A percentile compares a stretch with the other conserved stretches of the same genome.
Conservation (phyloP, 495 filamentous ascomycete species). For the Oidiodendron maius region DNA sequence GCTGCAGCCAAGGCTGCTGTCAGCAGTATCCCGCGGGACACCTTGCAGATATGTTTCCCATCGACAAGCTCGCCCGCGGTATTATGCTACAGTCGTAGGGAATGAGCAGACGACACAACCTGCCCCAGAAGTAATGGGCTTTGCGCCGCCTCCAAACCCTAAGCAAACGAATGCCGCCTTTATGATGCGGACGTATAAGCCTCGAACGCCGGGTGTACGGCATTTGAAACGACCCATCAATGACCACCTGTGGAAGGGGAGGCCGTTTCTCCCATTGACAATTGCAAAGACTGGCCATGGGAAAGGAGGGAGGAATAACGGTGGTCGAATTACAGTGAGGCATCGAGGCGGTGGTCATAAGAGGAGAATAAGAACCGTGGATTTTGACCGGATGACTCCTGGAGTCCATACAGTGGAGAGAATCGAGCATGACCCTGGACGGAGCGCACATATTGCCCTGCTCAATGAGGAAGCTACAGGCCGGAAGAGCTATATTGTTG, state of each 20-base stretch:
- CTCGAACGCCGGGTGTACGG: constrained; percentile 86
- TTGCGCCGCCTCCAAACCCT: constrained; percentile 20
- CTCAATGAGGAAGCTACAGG: constrained; percentile 63
- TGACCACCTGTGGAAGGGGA: constrained; percentile 92
- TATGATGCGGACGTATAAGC: constrained; percentile 79
- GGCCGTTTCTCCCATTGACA: constrained; percentile 76
- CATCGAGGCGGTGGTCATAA: constrained; percentile 90
- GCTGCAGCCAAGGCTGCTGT: constrained; percentile 61
- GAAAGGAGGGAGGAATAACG: constrained; percentile 89
- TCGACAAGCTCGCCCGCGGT: constrained; percentile 34
- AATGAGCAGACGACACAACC: constrained; percentile 17
- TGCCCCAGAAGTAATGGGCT: constrained; percentile 27
- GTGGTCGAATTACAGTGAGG: constrained; percentile 75
- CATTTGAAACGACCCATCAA: constrained; percentile 89
- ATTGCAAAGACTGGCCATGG: constrained; percentile 84
- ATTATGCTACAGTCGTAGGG: constrained; percentile 50
- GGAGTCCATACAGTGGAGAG: constrained; percentile 84
- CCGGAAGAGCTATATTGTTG: constrained; percentile 81
- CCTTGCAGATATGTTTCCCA: constrained; percentile 36
- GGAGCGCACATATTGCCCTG: constrained; percentile 89
- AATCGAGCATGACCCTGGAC: constrained; percentile 93
- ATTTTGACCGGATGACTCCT: constrained; percentile 69
- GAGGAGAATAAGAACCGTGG: constrained; percentile 82
- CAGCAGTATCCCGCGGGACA: constrained; percentile 39
- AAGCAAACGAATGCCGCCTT: constrained; percentile 23